These are phyloP conservation scores for Vanderwaltozyma polyspora DNA, from an alignment of 805 yeast species.

Conservation along the genomic window DNA sequence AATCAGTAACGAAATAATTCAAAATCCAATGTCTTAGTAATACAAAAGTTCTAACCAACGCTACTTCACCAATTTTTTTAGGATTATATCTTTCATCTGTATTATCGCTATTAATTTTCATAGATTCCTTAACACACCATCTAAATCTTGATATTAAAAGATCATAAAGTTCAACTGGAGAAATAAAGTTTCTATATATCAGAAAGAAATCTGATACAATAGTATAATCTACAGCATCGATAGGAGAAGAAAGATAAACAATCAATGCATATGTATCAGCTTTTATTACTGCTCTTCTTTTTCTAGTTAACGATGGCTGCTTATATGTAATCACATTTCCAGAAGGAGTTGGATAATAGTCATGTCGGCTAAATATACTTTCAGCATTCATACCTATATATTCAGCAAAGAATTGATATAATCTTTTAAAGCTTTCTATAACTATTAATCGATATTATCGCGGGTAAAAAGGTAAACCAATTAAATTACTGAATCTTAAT, in stretches of 20 bases:
- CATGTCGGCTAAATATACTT: slow-evolving; percentile 14
- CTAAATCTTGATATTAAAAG: slow-evolving; percentile 52
- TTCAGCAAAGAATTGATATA: no score
- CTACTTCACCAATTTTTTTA: slow-evolving; percentile 44
- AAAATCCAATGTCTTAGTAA: slow-evolving; percentile 81
- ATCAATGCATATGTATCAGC: slow-evolving; percentile 31
- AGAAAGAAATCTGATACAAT: slow-evolving; percentile 77
- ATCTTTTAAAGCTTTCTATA: no score
- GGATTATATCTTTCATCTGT: slow-evolving; percentile 2
- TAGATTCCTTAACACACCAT: slow-evolving; percentile 50
- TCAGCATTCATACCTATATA: no score
- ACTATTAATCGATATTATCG: no score
- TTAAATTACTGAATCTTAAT: no score
- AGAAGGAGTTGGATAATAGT: slow-evolving; percentile 25
- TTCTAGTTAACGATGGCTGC: slow-evolving; percentile 4
- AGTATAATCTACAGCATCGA: slow-evolving; percentile 57
- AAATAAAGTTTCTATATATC: slow-evolving; percentile 62
- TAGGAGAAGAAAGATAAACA: slow-evolving; percentile 59
- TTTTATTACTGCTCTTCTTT: slow-evolving; percentile 11
- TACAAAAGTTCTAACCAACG: slow-evolving; percentile 73
- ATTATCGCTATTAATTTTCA: slow-evolving; percentile 1
- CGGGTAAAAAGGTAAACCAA: no score
- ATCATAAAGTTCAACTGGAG: slow-evolving; percentile 46
- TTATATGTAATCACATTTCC: slow-evolving; percentile 16
- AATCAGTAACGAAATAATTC: slow-evolving; percentile 82